phyloP scores from a whole-genome alignment of 345 rosid genomes.

The Dimocarpus longan region DNA sequence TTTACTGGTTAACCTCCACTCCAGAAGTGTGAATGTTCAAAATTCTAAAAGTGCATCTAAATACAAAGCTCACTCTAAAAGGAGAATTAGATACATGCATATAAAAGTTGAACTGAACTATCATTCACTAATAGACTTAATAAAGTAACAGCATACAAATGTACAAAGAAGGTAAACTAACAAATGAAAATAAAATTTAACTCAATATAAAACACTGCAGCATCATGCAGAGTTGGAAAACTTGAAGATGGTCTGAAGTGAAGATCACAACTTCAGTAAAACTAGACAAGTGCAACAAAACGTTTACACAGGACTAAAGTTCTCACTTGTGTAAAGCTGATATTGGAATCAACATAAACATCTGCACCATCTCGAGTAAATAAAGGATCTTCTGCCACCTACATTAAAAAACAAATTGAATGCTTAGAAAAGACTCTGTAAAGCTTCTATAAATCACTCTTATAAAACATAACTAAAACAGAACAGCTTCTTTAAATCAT shows the following conservation, averaged over 20 bases:
- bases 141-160: constrained; percentile 4
- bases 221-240: background rate
- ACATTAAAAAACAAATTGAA: constrained; percentile 25
- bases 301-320: constrained; percentile 14
- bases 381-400: constrained; percentile 80
- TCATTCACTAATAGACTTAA: background rate
- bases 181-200: background rate
- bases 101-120: background rate
- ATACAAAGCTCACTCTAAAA: background rate
- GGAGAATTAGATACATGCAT: background rate
- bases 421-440: constrained; percentile 3
- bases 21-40: background rate
- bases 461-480: background rate
- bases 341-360: constrained; percentile 75
- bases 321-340: constrained; percentile 91
- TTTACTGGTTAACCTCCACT: background rate
- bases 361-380: constrained; percentile 92
- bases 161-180: constrained; percentile 7
- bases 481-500: background rate
- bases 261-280: constrained; percentile 4
- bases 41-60: background rate
- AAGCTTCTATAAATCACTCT: background rate
- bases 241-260: background rate
- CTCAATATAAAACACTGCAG: background rate
- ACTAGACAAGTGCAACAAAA: constrained; percentile 11